Evolutionary conservation across 1,139 yeast genomes (phyloP), one percentile per base, ranked within the genome.

Genomic region (Tardiomyces depauwii): DNA sequence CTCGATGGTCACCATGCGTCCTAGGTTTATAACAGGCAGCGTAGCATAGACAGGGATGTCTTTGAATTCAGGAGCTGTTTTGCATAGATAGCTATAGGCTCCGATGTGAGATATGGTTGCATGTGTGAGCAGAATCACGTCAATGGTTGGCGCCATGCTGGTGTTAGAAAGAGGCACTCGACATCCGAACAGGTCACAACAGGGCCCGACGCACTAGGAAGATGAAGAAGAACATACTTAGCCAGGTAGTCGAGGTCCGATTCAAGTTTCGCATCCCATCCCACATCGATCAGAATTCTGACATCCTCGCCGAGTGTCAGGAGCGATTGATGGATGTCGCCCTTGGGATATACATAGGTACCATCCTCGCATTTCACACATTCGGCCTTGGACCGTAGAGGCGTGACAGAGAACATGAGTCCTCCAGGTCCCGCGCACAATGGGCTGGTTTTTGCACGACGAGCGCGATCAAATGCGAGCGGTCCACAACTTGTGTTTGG

Each of bases 1-100:
- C 57, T 93, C 98, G 23, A 86, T 78, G 0, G 95, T 84, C 5
- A 94, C 73, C 32, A 87, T 79, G 54, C 95, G 72, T 1, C 97
- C 97, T 59, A 93, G 68, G 60, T 87, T 91, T 27, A 82, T 74
- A 3, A 89, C 86, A 0, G 98, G 97, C 23, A 88, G 67, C 0
- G 98, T 91, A 0, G 96, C 79, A 59, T 85, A 93, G 0, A 82
- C 80, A 1, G 93, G 91, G 38, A 88, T 76, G 28, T 76, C 67
- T 2, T 80, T 68, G 63, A 87, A 75, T 9, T 79, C 74, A 4
- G 89, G 85, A 53, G 77, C 79, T 51, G 74, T 73, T 50, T 72
- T 66, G 55, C 85, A 77, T 30, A 91, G 65, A 43, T 81, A 69
- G 0, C 84, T 79, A 59, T 76, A 88, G 0, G 96, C 95, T 41